Base-by-base conservation (phyloP, 345 rosid species). In the Erysimum cheiranthoides region DNA sequence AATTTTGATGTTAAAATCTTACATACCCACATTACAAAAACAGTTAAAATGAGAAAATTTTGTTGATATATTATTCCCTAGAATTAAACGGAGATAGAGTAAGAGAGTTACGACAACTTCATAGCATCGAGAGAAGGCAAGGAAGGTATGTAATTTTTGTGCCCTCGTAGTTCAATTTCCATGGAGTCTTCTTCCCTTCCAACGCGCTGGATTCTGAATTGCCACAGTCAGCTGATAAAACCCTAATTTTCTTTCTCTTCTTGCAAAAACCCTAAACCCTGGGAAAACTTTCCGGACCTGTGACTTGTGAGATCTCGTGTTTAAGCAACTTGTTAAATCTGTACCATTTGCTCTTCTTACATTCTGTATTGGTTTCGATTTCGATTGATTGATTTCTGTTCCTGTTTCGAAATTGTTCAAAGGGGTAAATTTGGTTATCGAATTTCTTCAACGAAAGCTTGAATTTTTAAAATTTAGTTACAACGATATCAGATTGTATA, bases 241-340 rank as follows among this genome's bases (percentile, higher is more conserved):
- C 72, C 72, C 68, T 71, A 77, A 42, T 30, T 52, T 28, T 36
- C 68, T 51, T 27, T 59, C 8, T 51, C 10, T 45, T 53, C 63
- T 11, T 45, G 25, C 70, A 73, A 73, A 77, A 78, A 27, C 78
- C 74, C 74, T 78, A 78, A 78, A 67, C 73, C 81, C 77, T 73
- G 10, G 4, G 4, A 36, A 45, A 45, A 4, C 3, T 53, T 28
- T 28, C 35, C 5, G 2, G 35, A 53, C 59, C 17, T 27, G 11
- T 54, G 65, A 40, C 25, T 45, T 6, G 50, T 45, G 50, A n/a
- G 66, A 17, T 66, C 57, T 66, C 27, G 9, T 66, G 65, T 54
- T 50, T 64, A 51, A 53, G 61, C 18, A 30, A 49, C 68, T 49
- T 59, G 54, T 40, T 63, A 5, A 54, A 14, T 73, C 56, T 63